These are phyloP conservation scores for Dothistroma pini DNA, from an alignment of 2,329 filamentous ascomycete genomes.

Conservation along the genomic window DNA sequence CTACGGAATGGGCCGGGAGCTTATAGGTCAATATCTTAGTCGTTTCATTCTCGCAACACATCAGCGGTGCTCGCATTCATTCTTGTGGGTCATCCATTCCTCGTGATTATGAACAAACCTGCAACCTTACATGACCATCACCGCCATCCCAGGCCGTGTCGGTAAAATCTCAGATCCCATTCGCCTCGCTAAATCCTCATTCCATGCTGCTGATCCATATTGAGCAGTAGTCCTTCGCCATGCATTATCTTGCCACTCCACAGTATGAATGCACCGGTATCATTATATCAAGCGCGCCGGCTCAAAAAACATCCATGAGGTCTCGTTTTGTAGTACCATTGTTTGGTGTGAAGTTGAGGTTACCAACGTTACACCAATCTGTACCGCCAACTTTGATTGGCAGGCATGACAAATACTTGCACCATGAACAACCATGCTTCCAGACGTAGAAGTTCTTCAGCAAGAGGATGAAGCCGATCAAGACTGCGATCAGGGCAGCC, in stretches of 20 bases:
- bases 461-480: conserved; percentile 81
- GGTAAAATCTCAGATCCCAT: neutral
- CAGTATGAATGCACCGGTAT: neutral
- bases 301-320: conserved; percentile 16
- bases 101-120: neutral
- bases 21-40: neutral
- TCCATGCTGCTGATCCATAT: neutral
- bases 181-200: conserved; percentile 15
- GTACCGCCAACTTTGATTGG: conserved; percentile 50
- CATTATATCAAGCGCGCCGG: neutral
- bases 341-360: conserved; percentile 35
- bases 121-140: neutral
- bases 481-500: conserved; percentile 71
- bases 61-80: neutral
- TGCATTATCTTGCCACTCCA: neutral
- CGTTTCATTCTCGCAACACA: neutral
- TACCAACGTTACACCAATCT: conserved; percentile 60
- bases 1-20: neutral
- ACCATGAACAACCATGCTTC: conserved; percentile 77
- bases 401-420: conserved; percentile 91
- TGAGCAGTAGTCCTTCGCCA: neutral
- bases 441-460: conserved; percentile 88
- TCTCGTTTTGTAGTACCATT: conserved; percentile 18
- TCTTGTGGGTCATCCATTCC: neutral
- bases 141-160: neutral